Conservation (phyloP, 139 green algal species). For the Haematococcus lacustris region DNA sequence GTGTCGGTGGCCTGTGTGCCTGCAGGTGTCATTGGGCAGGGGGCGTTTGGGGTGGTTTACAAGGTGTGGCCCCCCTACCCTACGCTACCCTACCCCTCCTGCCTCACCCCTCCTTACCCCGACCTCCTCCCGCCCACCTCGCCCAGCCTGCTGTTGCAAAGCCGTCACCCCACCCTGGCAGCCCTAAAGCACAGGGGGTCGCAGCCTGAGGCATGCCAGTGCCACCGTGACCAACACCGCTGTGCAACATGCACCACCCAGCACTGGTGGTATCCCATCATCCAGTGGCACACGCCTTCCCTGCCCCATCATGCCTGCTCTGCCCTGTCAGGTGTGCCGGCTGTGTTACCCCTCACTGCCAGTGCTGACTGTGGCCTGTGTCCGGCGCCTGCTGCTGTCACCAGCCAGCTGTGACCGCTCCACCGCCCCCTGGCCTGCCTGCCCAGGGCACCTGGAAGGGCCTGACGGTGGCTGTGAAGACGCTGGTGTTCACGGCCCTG, state of each 20-base stretch:
- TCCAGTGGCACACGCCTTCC: no score
- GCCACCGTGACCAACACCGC: background rate
- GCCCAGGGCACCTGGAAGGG: conserved; percentile 24
- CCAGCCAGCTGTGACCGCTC: no score
- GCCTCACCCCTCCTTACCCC: background rate
- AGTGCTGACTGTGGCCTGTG: background rate
- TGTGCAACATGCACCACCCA: no score
- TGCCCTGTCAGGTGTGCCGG: background rate
- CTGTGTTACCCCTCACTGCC: background rate
- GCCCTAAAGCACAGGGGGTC: background rate
- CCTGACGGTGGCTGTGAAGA: conserved; percentile 39
- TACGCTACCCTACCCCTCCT: background rate
- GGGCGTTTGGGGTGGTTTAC: conserved; percentile 25
- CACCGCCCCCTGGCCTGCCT: no score
- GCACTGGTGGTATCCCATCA: no score
- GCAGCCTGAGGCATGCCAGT: background rate
- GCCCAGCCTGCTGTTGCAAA: no score
- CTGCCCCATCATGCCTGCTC: no score
- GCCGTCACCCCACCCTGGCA: no score
- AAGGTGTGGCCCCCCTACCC: background rate
- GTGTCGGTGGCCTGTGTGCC: background rate
- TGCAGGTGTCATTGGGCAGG: conserved; percentile 17
- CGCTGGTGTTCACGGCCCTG: conserved; percentile 25
- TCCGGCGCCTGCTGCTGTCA: no score
- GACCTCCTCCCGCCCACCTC: no score